Base-by-base conservation (phyloP, 306 rosid species). In the Abrus precatorius region DNA sequence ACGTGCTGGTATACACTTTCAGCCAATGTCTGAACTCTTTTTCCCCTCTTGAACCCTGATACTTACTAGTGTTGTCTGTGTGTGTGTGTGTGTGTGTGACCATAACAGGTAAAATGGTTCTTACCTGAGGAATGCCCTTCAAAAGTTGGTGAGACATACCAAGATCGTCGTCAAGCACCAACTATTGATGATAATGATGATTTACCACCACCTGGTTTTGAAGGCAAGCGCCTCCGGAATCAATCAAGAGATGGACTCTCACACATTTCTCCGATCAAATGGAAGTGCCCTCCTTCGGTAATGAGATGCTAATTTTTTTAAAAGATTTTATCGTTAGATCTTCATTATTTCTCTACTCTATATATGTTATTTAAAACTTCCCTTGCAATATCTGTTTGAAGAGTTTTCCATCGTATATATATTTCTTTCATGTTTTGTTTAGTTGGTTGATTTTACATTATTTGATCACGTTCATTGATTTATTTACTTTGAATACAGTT, bases 141-240 rank as follows among this genome's bases (percentile, higher is more conserved):
- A 41, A 75, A 76, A 85, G 87, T 86, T 48, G 87, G 88, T 40
- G 55, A 69, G 71, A 83, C 65, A 65, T 80, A 43, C 72, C 79
- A 80, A 55, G 88, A 88, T 68, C 83, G 75, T 72, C 88, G 77
- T 80, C 89, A 89, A 87, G 80, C 68, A 29, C 86, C 91, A 49
- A 56, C 78, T 78, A 5, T 76, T 36, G 5, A 41, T 14, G 90
- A 81, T n/a, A 57, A 74, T n/a, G 60, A 72, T 33, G 87, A 83
- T 77, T 76, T 85, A 0, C 96, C 96, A 0, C 96, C 96, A 45
- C 98, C 92, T 28, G 97, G 96, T 7, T 94, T 92, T 84, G 97
- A 85, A 81, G 75, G 44, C 14, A 61, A 82, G 69, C 60, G 54
- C 12, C n/a, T 72, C 47, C 44, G 20, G 59, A 80, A 74, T 70